A percentile compares a stretch with the other conserved stretches of the same genome.
These are phyloP conservation scores for Podaxis sp. DNA, from an alignment of 768 basidiomycete genomes.

Conservation along the genomic window DNA sequence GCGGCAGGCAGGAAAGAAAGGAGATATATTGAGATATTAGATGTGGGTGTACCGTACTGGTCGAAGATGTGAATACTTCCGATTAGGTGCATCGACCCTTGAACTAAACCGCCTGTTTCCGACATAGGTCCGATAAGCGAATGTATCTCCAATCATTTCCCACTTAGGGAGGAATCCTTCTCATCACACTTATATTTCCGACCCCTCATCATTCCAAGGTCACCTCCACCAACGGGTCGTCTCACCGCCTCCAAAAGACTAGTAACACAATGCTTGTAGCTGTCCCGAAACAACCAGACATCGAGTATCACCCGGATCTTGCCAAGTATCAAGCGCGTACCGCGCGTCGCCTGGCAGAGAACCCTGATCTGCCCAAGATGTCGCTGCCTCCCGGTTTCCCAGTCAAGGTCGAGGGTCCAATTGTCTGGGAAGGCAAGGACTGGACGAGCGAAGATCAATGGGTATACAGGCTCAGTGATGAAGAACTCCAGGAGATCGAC, in stretches of 20 bases:
- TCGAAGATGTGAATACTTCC: too few relatives aligned
- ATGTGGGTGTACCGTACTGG: background rate
- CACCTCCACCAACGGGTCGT: background rate
- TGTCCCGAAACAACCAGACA: constrained; percentile 31
- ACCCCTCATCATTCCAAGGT: background rate
- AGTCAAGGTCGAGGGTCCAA: constrained; percentile 30
- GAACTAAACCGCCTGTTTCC: background rate
- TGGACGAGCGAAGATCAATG: constrained; percentile 40
- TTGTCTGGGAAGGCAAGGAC: constrained; percentile 46
- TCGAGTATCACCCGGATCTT: constrained; percentile 37
- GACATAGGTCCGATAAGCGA: background rate
- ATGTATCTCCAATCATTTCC: background rate
- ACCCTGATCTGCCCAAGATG: constrained; percentile 29
- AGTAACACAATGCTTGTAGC: background rate
- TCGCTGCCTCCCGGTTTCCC: constrained; percentile 38
- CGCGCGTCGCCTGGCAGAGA: constrained; percentile 31
- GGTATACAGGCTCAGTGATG: constrained; percentile 33
- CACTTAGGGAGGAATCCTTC: background rate
- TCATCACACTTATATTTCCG: constrained; percentile 9
- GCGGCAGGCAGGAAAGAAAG: background rate
- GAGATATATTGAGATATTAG: background rate
- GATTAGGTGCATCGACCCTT: background rate
- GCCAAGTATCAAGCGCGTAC: constrained; percentile 40
- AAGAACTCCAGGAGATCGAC: constrained; percentile 36
- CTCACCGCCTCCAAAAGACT: background rate